Base-by-base conservation (phyloP, 2,329 filamentous ascomycete species). In the Didymosphaeria variabile region DNA sequence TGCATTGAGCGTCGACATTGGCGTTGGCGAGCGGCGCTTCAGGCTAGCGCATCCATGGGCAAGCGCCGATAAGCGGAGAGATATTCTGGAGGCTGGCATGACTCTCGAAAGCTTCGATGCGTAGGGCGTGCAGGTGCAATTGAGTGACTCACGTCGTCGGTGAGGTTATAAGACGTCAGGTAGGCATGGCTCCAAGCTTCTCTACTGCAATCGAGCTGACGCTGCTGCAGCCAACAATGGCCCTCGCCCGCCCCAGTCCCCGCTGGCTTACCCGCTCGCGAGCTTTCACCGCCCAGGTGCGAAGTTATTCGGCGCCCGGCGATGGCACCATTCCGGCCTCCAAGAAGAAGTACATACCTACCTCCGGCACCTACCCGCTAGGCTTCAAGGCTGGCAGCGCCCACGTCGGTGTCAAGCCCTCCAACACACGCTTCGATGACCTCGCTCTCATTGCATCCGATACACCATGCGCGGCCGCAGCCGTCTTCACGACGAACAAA, bases 401-500 rank as follows among this genome's bases (percentile, higher is more conserved):
- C 54, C 89, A 97, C 74, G 94, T 97, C 42, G 94, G 95, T 56
- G 93, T 99, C 70, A 99, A 99, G 83, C 88, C 93, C 15, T 90
- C 90, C 67, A 98, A 98, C 81, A 97, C 91, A 54, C 91, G 88
- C 65, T 94, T 94, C 79, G 93, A 94, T 34, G 95, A 99, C 77
- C 86, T 99, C 53, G 93, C 94, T 38, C 86, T 99, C 67, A 86
- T 99, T 66, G 89, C 90, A 19, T 98, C 95, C 7, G 92, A 97
- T 72, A 85, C 85, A 55, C 93, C 94, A 57, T 97, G 93, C 79
- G 86, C 92, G 7, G 94, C 91, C 10, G 93, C 94, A 0, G 95
- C 93, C 7, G 94, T 98, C 49, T 97, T 98, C 82, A 99, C 95
- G 57, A 96, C 93, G 79, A 99, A 99, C 83, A 94, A 94, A 79